Base-by-base conservation (phyloP, 768 basidiomycete species). In the Boletus vermiculosoides region DNA sequence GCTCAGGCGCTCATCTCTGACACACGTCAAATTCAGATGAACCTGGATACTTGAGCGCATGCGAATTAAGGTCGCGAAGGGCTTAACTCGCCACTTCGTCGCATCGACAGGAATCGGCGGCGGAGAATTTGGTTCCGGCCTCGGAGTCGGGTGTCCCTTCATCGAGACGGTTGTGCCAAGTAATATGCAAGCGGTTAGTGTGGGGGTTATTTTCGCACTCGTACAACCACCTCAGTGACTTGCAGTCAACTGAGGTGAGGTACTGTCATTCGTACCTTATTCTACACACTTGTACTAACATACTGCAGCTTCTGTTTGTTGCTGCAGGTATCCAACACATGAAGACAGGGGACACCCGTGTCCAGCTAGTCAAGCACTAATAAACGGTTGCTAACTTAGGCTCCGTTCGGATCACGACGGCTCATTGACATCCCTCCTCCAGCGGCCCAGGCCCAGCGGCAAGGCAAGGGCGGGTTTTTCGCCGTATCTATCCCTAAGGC, bases 341-440 rank as follows among this genome's bases (percentile, higher is more conserved):
- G n/a, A 46, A 13, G 30, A 31, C n/a, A 30, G 7, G 10, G 28
- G 7, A 28, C 7, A 44, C 25, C 16, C 2, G 15, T 20, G 10
- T 40, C 18, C n/a, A 40, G 20, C 23, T 2, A 13, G 42, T 25
- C 42, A 25, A 23, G 42, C 4, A 31, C 15, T 8, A 11, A 25
- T 23, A 23, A 39, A 25, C 15, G 16, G 28, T 28, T 18, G 10
- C 28, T 45, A 45, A 30, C 45, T 4, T n/a, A 20, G 16, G 12
- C 39, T 22, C 39, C 34, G 36, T 15, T 49, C 36, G 46, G 42
- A 57, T 60, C 50, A 36, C 31, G 46, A 30, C 34, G 31, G 52
- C 40, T 41, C 65, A 34, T 23, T 10, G 34, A 18, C 23, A n/a
- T 15, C 18, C 16, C 36, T 37, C 15, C n/a, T 31, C 28, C 28